Evolutionary conservation across 2,329 filamentous ascomycete species (phyloP), one percentile per base, ranked within the genome.

Genomic region (Cercospora sojina): DNA sequence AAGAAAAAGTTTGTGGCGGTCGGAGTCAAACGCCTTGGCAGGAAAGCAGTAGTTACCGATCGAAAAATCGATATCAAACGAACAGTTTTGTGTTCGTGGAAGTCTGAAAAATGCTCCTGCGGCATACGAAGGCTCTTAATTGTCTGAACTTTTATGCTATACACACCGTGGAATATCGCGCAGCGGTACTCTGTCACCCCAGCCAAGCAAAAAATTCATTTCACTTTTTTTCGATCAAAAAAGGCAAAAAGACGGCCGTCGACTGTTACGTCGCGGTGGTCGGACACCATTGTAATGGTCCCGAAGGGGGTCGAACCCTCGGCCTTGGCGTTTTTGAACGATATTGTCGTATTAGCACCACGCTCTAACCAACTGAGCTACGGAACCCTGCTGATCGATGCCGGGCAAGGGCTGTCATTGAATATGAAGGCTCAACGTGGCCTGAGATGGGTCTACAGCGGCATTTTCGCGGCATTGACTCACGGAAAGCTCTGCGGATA

Each of bases 301-400:
- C 47, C 20, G 51, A 65, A 61, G 58, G 55, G 62, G 64, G 64
- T 69, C 67, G 67, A 66, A 70, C 68, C 67, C 43, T 65, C 68
- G 68, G 67, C 68, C 68, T 70, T 70, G 68, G 68, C 68, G 68
- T 70, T 60, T 56, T 57, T 16, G 29, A 38, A 9, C 59, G 31
- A 64, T 53, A 27, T 13, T 51, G 25, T 3, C 27, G 51, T 70
- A 70, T 70, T 70, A 70, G 69, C 69, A 70, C 69, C 69, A 70
- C 69, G 69, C 69, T 70, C 69, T 70, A 70, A 70, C 69, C 69
- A 70, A 70, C 69, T 70, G 69, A 70, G 63, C 63, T 63, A 66
- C 55, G 60, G 60, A 62, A 62, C 60, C 60, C 10, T 23, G 20
- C 43, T 49, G 20, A 23, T 25, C 25, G 20, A 4, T 60, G 57